Percentiles rank a stretch among this genome's conserved stretches.
phyloP scores from a whole-genome alignment of 2,329 filamentous ascomycete genomes.

The Fusarium verticillioides region DNA sequence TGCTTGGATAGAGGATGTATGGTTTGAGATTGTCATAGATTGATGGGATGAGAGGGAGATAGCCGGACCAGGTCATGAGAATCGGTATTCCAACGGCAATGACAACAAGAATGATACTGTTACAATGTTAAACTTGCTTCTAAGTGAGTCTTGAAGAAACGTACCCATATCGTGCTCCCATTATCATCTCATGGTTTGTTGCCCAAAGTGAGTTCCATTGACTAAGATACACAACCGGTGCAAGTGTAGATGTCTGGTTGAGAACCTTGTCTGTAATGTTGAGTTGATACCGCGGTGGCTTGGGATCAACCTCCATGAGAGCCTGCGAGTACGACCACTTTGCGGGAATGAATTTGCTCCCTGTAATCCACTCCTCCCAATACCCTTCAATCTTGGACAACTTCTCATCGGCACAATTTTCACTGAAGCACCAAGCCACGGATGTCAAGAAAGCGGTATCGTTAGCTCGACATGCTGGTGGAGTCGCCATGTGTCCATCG shows the following conservation, averaged over 20 bases:
- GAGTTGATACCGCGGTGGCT: not conserved
- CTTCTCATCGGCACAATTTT: not conserved
- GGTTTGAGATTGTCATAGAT: constrained; percentile 17
- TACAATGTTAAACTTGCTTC: too few species aligned
- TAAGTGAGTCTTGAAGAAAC: not conserved
- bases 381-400: constrained; percentile 4
- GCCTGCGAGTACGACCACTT: constrained; percentile 12
- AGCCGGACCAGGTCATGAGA: not conserved
- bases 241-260: not conserved
- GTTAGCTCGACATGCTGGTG: constrained; percentile 6
- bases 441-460: constrained; percentile 3
- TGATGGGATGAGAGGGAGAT: constrained; percentile 1
- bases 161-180: constrained; percentile 9
- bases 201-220: constrained; percentile 8
- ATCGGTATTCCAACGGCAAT: constrained; percentile 6
- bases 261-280: not conserved
- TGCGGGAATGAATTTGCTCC: not conserved
- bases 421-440: constrained; percentile 1
- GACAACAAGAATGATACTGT: not conserved
- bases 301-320: not conserved
- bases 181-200: constrained; percentile 5
- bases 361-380: constrained; percentile 11
- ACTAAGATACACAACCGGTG: not conserved
- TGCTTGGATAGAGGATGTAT: constrained; percentile 17
- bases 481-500: not conserved